A percentile compares a stretch with the other conserved stretches of the same genome.
These are phyloP conservation scores for Pilatotrama ljubarskyi DNA, from an alignment of 768 basidiomycete species.

Conservation along the genomic window DNA sequence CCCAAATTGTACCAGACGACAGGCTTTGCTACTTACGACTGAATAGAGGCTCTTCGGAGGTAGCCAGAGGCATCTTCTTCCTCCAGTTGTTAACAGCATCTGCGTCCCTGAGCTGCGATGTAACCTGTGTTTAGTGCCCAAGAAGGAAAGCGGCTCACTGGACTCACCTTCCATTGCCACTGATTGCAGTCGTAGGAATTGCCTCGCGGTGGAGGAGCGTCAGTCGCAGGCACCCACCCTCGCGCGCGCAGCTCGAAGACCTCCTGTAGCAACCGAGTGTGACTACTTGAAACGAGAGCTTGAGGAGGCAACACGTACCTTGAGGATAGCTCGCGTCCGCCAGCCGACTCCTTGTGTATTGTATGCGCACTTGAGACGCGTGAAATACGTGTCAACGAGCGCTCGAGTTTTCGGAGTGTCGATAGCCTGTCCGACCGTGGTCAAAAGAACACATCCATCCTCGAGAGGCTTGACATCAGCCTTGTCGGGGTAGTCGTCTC, in stretches of 20 bases:
- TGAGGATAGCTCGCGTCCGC: conserved; percentile 93
- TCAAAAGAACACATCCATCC: conserved; percentile 87
- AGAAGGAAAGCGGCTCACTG: too few species aligned
- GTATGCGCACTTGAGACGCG: conserved; percentile 79
- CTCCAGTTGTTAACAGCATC: too few species aligned
- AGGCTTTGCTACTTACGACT: too few species aligned
- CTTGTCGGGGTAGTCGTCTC: conserved; percentile 69
- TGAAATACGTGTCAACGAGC: conserved; percentile 92
- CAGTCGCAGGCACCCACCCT: background rate
- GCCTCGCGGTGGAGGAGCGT: too few species aligned
- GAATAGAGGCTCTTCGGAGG: too few species aligned
- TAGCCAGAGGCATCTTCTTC: too few species aligned
- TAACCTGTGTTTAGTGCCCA: too few species aligned
- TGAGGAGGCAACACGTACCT: conserved; percentile 51
- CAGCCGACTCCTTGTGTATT: conserved; percentile 74
- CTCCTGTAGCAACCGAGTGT: conserved; percentile 53
- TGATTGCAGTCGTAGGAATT: too few species aligned
- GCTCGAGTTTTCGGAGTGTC: conserved; percentile 57
- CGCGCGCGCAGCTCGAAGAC: conserved; percentile 84
- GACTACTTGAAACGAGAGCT: background rate
- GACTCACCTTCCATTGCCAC: too few species aligned
- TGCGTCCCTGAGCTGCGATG: too few species aligned
- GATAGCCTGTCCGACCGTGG: conserved; percentile 81
- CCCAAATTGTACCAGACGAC: too few species aligned
- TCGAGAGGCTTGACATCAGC: conserved; percentile 98